phyloP scores from a whole-genome alignment of 2,329 filamentous ascomycete species.

The Venturia pyrina region DNA sequence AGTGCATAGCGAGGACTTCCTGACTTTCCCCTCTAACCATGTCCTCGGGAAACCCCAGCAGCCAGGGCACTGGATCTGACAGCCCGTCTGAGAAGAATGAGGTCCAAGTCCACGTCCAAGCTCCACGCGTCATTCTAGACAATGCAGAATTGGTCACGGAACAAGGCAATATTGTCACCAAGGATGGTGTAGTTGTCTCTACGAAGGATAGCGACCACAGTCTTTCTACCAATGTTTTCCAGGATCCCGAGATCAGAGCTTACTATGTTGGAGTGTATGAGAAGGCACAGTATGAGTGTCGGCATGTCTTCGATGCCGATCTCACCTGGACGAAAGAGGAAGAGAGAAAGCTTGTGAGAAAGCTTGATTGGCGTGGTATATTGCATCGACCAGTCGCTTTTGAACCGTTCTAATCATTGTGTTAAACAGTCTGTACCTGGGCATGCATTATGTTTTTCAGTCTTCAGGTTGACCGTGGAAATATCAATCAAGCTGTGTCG shows the following conservation, averaged over 20 bases:
- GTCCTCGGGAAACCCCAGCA: not conserved
- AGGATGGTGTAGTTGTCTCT: slow-evolving; percentile 7
- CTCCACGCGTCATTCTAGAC: not conserved
- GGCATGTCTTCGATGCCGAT: slow-evolving; percentile 39
- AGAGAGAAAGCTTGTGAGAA: slow-evolving; percentile 19
- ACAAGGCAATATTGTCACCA: slow-evolving; percentile 7
- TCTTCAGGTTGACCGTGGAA: slow-evolving; percentile 33
- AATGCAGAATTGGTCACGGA: slow-evolving; percentile 5
- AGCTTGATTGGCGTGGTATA: slow-evolving; percentile 26
- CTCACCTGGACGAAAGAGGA: slow-evolving; percentile 24
- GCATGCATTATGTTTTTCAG: slow-evolving; percentile 42
- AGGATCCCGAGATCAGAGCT: slow-evolving; percentile 18
- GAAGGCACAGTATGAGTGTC: slow-evolving; percentile 23
- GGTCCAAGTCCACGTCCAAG: not conserved
- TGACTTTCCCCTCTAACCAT: not conserved
- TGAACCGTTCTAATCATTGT: not conserved
- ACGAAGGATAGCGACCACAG: not conserved
- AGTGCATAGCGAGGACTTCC: not conserved
- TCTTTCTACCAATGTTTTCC: slow-evolving; percentile 19
- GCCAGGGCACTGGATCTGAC: not conserved
- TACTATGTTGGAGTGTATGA: slow-evolving; percentile 22
- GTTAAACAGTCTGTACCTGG: slow-evolving; percentile 29
- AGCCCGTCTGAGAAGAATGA: not conserved
- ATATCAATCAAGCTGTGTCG: slow-evolving; percentile 19
- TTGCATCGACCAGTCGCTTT: slow-evolving; percentile 14